Percentiles rank a stretch among this genome's conserved stretches.
Conservation (phyloP, 106 monocot species). For the Alisma plantagoaquatica region DNA sequence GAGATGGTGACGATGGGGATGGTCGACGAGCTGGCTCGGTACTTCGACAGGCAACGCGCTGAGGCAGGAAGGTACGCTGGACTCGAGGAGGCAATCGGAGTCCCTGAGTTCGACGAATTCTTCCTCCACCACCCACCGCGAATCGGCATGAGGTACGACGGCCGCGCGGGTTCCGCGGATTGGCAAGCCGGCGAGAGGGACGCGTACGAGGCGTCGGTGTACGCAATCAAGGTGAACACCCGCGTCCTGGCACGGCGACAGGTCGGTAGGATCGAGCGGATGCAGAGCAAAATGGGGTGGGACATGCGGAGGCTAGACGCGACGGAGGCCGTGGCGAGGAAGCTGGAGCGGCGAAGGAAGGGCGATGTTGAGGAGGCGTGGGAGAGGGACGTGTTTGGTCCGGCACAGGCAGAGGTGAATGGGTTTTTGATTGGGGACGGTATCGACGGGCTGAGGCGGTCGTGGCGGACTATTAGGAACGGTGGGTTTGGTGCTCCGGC, state of each 20-base stretch:
- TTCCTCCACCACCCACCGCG: conserved; percentile 19
- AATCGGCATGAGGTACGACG: background rate
- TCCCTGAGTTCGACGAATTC: conserved; percentile 60
- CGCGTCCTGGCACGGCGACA: conserved; percentile 66
- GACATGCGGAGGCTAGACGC: conserved; percentile 48
- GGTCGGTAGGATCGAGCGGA: conserved; percentile 57
- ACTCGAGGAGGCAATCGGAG: conserved; percentile 73
- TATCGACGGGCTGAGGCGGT: too few relatives aligned
- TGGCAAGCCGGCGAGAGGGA: conserved; percentile 8
- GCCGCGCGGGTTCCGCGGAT: too few relatives aligned
- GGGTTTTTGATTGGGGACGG: too few relatives aligned
- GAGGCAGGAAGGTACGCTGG: conserved; percentile 32
- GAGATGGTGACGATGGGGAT: conserved; percentile 80
- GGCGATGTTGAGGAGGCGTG: conserved; percentile 7
- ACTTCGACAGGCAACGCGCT: conserved; percentile 24
- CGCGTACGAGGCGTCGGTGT: conserved; percentile 19
- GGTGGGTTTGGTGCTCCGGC: too few relatives aligned
- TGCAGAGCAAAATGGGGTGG: conserved; percentile 44
- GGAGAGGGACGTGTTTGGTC: conserved; percentile 17
- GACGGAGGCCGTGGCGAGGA: conserved; percentile 32
- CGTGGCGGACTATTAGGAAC: too few relatives aligned
- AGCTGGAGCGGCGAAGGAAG: conserved; percentile 15
- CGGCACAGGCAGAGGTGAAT: conserved; percentile 5
- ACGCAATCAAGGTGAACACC: conserved; percentile 64
- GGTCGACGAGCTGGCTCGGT: conserved; percentile 68